phyloP scores from a whole-genome alignment of 148 eudicot species.

The Spergularia bocconei region DNA sequence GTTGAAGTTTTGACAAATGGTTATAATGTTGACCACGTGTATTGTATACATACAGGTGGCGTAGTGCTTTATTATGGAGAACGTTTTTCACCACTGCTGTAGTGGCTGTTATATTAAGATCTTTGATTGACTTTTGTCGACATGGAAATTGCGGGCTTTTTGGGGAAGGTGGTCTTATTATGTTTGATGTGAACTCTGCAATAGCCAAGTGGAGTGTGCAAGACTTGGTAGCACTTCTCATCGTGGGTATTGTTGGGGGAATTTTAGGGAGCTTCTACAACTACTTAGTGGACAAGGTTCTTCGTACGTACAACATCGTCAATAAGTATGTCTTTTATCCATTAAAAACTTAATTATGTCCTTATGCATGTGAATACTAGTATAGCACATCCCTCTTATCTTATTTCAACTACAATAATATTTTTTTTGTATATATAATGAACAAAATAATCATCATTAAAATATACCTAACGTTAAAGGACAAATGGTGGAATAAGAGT shows the following conservation, averaged over 20 bases:
- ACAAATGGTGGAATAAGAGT: no score
- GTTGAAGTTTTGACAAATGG: no score
- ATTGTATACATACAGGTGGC: constrained; percentile 51
- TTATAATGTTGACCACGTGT: no score
- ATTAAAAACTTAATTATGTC: not conserved
- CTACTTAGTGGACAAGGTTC: constrained; percentile 71
- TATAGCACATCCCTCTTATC: no score
- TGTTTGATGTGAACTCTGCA: constrained; percentile 59
- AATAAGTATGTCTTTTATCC: constrained; percentile 51
- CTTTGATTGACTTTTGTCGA: constrained; percentile 49
- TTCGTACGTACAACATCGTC: constrained; percentile 56
- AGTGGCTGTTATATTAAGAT: constrained; percentile 62
- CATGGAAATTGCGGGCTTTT: constrained; percentile 70
- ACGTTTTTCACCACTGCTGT: constrained; percentile 83
- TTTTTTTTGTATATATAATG: no score
- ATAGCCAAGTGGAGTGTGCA: constrained; percentile 33
- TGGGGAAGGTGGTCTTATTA: constrained; percentile 76
- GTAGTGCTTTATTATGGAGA: constrained; percentile 90
- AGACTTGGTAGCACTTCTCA: constrained; percentile 49
- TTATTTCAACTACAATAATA: no score
- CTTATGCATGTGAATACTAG: no score
- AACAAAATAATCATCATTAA: no score
- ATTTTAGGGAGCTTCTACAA: constrained; percentile 72
- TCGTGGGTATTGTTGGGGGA: constrained; percentile 74
- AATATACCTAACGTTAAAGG: no score